Evolutionary conservation across 2,329 filamentous ascomycete genomes (phyloP).

Genomic region (Pyricularia sp.): DNA sequence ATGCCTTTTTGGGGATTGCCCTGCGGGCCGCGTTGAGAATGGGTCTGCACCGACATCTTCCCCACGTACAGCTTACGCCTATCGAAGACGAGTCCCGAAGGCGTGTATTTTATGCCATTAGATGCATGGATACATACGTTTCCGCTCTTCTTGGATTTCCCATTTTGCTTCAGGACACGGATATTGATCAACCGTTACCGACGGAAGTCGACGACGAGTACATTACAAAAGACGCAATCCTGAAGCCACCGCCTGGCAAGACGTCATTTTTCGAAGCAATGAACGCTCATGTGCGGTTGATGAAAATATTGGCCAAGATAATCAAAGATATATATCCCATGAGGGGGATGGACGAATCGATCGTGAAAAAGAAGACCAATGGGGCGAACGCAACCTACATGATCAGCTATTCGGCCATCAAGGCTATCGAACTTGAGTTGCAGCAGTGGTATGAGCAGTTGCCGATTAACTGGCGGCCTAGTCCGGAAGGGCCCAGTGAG

Average conservation of each 20-base stretch:
- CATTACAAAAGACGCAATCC: constrained; percentile 49
- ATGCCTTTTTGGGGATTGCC: constrained; percentile 71
- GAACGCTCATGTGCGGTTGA: constrained; percentile 55
- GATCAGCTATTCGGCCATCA: constrained; percentile 54
- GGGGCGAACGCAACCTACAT: constrained; percentile 41
- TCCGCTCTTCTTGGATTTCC: constrained; percentile 60
- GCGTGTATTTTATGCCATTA: constrained; percentile 58
- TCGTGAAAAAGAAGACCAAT: constrained; percentile 28
- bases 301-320: constrained; percentile 55
- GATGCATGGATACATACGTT: constrained; percentile 63
- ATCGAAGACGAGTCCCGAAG: constrained; percentile 56
- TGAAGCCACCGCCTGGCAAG: constrained; percentile 43
- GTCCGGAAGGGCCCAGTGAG: constrained; percentile 64
- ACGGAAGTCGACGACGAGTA: constrained; percentile 59
- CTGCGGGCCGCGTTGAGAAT: constrained; percentile 67
- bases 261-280: constrained; percentile 55
- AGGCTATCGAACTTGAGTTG: constrained; percentile 55
- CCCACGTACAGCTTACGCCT: constrained; percentile 51
- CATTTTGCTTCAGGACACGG: constrained; percentile 51
- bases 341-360: constrained; percentile 41
- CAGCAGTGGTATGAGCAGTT: constrained; percentile 57
- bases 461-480: constrained; percentile 69
- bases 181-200: constrained; percentile 58
- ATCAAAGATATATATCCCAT: constrained; percentile 58
- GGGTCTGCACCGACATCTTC: constrained; percentile 65